Base-by-base conservation (phyloP, 164 flowering plant species). In the Macadamia integrifolia region DNA sequence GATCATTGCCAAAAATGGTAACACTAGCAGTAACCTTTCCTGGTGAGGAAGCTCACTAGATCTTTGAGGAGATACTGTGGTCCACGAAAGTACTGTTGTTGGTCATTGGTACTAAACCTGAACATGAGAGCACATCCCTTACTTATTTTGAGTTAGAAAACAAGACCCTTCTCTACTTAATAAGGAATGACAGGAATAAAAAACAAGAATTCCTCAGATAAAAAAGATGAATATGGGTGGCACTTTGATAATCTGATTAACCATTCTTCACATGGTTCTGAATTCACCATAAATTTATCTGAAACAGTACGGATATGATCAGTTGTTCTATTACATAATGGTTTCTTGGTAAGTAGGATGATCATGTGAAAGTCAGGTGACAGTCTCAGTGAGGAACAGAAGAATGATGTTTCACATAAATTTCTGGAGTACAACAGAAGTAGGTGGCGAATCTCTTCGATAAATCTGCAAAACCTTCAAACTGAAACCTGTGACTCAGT, bases 361-460 rank as follows among this genome's bases (percentile, higher is more conserved):
- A 35, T 23, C 6, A 35, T 50, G 11, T n/a, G 30, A 40, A 17
- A 56, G 48, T 66, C 48, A 10, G 29, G 49, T 61, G 44, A 30
- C 65, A 49, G 65, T 65, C 46, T 61, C 49, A 17, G 49, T 48
- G 31, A 50, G n/a, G 65, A 49, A 31, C 55, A 64, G 14, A 64
- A 64, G n/a, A 5, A 48, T 49, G 66, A 9, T 11, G 8, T 15
- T 7, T 48, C 23, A 50, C 42, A 50, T 15, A 17, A 49, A 64
- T 9, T 49, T 53, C 50, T 12, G 15, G 18, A 57, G 30, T 23
- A 18, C 59, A 18, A 10, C 11, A 18, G 30, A 57, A 57, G 9
- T 6, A 57, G 6, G 58, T 23, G 15, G 6, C 18, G 9, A 14
- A 53, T 53, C 2, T 53, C 18, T n/a, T 53, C 13, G 15, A 12